These are phyloP conservation scores for Neurospora sp. DNA, from an alignment of 495 filamentous ascomycete species.

Conservation along the genomic window DNA sequence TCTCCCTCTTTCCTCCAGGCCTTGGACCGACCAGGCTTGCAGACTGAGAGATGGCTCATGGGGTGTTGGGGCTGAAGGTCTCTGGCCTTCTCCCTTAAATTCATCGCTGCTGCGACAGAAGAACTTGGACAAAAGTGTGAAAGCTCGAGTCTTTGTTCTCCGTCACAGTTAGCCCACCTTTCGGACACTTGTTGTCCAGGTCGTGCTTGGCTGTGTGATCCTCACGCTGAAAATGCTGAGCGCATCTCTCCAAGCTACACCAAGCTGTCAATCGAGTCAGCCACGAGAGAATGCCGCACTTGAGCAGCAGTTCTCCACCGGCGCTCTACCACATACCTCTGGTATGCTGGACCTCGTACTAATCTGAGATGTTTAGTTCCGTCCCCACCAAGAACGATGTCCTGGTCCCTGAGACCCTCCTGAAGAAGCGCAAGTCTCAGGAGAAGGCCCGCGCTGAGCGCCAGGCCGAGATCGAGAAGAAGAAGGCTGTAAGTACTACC, in stretches of 20 bases:
- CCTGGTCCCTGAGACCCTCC: constrained; percentile 92
- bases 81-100: constrained; percentile 69
- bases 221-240: neutral
- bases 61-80: constrained; percentile 76
- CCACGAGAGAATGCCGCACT: constrained; percentile 85
- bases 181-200: constrained; percentile 2
- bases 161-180: neutral
- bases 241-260: constrained; percentile 23
- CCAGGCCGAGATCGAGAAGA: constrained; percentile 66
- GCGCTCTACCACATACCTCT: constrained; percentile 57
- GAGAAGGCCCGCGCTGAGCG: constrained; percentile 92
- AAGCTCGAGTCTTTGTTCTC: constrained; percentile 15
- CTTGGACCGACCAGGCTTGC: constrained; percentile 31
- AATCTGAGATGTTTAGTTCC: constrained; percentile 49
- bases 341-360: constrained; percentile 62
- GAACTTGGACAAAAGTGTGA: constrained; percentile 1
- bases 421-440: constrained; percentile 99
- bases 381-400: constrained; percentile 85
- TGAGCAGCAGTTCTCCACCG: constrained; percentile 81
- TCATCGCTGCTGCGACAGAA: constrained; percentile 51
- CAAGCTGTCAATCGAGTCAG: constrained; percentile 52
- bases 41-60: constrained; percentile 41
- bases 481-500: constrained; percentile 68
- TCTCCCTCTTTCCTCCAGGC: constrained; percentile 44
- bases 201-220: neutral